Conservation (phyloP, 1,284 basidiomycete species). For the Ceratobasidium sp. region DNA sequence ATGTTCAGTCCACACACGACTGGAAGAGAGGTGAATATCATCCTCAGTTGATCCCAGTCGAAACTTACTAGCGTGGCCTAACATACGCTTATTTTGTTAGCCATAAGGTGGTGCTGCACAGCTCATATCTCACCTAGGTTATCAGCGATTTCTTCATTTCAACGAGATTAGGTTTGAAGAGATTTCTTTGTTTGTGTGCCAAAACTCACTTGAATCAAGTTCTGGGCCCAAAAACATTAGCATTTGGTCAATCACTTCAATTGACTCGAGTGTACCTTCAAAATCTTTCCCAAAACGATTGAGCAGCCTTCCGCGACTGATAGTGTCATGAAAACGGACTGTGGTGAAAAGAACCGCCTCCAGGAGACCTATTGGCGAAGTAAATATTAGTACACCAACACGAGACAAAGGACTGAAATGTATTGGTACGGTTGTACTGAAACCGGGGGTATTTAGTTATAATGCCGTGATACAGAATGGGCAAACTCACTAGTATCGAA, state of each 20-base stretch:
- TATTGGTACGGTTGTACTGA: slow-evolving; percentile 20
- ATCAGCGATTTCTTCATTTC: no score
- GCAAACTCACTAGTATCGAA: slow-evolving; percentile 59
- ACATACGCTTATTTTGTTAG: not conserved
- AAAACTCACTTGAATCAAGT: slow-evolving; percentile 44
- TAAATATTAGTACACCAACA: not conserved
- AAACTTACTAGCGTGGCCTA: slow-evolving; percentile 71
- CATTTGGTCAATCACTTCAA: no score
- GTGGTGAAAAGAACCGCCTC: slow-evolving; percentile 89
- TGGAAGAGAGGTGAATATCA: slow-evolving; percentile 55
- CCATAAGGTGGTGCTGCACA: no score
- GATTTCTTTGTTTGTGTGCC: no score
- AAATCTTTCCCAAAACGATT: slow-evolving; percentile 96
- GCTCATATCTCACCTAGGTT: slow-evolving; percentile 76
- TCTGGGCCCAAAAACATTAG: no score
- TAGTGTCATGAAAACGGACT: slow-evolving; percentile 93
- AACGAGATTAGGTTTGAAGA: no score
- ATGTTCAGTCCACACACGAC: slow-evolving; percentile 39
- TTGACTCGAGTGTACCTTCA: no score
- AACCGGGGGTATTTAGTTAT: slow-evolving; percentile 11
- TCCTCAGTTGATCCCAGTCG: no score
- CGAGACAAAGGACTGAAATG: slow-evolving; percentile 23
- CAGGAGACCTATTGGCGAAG: slow-evolving; percentile 66
- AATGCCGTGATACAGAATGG: no score
- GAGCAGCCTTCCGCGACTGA: slow-evolving; percentile 83